These are phyloP conservation scores for Cercospora zeae-maydis DNA, from an alignment of 2,329 filamentous ascomycete genomes.

Conservation along the genomic window DNA sequence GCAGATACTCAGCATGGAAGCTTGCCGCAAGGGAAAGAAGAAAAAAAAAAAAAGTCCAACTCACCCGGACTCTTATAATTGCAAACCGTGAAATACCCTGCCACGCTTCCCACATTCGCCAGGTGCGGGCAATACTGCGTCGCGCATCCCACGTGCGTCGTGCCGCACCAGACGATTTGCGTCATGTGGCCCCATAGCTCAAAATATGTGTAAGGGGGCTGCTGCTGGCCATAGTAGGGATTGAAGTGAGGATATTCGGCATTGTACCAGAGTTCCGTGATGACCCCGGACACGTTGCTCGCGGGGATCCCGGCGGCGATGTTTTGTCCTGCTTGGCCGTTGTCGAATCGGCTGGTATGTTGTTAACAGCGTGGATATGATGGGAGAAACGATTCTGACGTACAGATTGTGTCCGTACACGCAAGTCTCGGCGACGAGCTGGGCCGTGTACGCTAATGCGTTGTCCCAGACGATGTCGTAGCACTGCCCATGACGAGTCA, in stretches of 20 bases:
- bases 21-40: no score
- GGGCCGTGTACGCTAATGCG: constrained; percentile 61
- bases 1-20: neutral
- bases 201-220: constrained; percentile 61
- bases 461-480: constrained; percentile 54
- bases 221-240: constrained; percentile 54
- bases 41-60: no score
- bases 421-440: constrained; percentile 62
- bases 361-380: constrained; percentile 41
- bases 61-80: constrained; percentile 75
- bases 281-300: constrained; percentile 59
- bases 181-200: constrained; percentile 69
- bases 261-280: constrained; percentile 87
- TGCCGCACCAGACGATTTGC: constrained; percentile 67
- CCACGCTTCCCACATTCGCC: constrained; percentile 39
- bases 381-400: constrained; percentile 35
- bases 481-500: constrained; percentile 56
- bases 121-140: constrained; percentile 56
- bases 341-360: constrained; percentile 43
- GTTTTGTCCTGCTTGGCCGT: constrained; percentile 68
- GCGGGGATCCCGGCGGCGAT: constrained; percentile 65
- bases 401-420: constrained; percentile 73
- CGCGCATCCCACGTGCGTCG: constrained; percentile 62
- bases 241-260: constrained; percentile 60
- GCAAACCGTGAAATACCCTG: constrained; percentile 74